These are phyloP conservation scores for Alternaria sp. DNA, from an alignment of 2,329 filamentous ascomycete species.

Conservation along the genomic window DNA sequence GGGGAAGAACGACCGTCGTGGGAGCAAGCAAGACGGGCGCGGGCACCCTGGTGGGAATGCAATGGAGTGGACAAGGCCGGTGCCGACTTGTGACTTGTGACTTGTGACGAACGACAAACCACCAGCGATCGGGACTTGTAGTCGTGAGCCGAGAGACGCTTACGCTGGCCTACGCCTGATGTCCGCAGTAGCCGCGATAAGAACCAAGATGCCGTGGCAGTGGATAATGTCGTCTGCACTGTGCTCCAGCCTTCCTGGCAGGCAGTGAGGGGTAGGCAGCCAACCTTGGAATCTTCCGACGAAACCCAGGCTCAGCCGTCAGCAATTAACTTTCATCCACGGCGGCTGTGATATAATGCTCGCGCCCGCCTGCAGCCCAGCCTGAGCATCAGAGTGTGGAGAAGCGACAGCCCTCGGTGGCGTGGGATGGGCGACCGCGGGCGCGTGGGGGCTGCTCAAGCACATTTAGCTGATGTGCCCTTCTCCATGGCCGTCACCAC, in stretches of 20 bases:
- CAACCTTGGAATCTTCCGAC: not conserved
- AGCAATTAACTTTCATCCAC: slow-evolving; percentile 6
- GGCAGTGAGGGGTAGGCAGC: slow-evolving; percentile 25
- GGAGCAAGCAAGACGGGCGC: slow-evolving; percentile 21
- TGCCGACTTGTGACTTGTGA: slow-evolving; percentile 4
- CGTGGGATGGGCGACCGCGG: slow-evolving; percentile 17
- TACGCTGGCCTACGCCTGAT: slow-evolving; percentile 10
- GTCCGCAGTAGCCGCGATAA: slow-evolving; percentile 48
- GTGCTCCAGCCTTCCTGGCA: slow-evolving; percentile 7
- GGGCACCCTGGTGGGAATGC: slow-evolving; percentile 14
- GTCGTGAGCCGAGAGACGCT: slow-evolving; percentile 10
- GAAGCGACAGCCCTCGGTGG: slow-evolving; percentile 17
- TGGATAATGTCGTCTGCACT: slow-evolving; percentile 21
- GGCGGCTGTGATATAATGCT: not conserved
- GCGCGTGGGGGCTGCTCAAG: slow-evolving; percentile 13
- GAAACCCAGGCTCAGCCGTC: slow-evolving; percentile 7
- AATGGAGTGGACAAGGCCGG: slow-evolving; percentile 18
- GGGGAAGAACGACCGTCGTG: slow-evolving; percentile 26
- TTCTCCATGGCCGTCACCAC: slow-evolving; percentile 11
- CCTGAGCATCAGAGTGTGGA: slow-evolving; percentile 21
- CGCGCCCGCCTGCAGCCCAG: not conserved
- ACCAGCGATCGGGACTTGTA: slow-evolving; percentile 11
- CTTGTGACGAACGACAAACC: not conserved
- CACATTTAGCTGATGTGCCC: not conserved
- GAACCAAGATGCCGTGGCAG: slow-evolving; percentile 15